Base-by-base conservation (phyloP, 352 stramenopile species). In the Phytophthora niederhauseri region DNA sequence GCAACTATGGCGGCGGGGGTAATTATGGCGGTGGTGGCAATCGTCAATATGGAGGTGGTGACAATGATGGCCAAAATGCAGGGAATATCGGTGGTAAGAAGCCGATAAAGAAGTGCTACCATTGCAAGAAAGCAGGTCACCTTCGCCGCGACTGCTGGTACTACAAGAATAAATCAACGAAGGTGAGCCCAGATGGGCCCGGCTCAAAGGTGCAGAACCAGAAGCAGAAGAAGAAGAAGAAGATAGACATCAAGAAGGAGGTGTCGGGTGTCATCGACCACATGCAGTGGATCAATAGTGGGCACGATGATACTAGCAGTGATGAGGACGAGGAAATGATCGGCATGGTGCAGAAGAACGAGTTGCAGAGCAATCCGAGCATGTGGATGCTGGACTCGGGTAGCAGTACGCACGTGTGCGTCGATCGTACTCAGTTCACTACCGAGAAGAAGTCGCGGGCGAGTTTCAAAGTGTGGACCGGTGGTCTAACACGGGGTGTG, bases 71-170 rank as follows among this genome's bases (percentile, higher is more conserved):
- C 4, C 26, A 28, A 28, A 28, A 28, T 28, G 26, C 26, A 28
- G 26, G 26, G 26, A 28, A 28, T 28, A 28, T 28, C 26, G 26
- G 26, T 28, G 26, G 26, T 28, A 28, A 28, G 26, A 28, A 28
- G 26, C 26, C 26, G 26, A 28, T 28, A 28, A 28, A 28, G 26
- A 28, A 28, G 14, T 58, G 52, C 28, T 46, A 46, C 11, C 8
- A 58, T 24, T 58, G 30, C n/a, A 48, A 58, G 52, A 58, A 58
- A 26, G n/a, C 52, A 15, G 52, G 52, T 3, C 52, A 31, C 30
- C 11, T 46, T 17, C 28, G 6, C 9, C 52, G 52, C 15, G 30
- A 58, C 28, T 58, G 30, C 31, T 30, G 30, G 52, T 2, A 46
- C 52, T 58, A 58, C n/a, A 58, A 58, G n/a, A 58, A 46, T 28